Conservation (phyloP, 495 filamentous ascomycete genomes). For the Penicillium longicatenatum region DNA sequence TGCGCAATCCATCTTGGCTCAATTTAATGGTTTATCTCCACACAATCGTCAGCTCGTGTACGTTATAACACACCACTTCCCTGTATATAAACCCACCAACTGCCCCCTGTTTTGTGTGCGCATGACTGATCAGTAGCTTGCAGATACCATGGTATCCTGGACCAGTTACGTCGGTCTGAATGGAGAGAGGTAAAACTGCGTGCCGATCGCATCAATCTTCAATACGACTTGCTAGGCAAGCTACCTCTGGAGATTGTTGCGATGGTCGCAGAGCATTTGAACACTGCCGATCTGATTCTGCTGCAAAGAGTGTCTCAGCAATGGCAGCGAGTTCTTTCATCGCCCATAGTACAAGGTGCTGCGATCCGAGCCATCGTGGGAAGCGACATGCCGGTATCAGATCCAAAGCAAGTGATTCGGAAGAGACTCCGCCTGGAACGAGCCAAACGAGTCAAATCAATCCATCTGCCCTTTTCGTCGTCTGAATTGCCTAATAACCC, state of each 20-base stretch:
- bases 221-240: constrained; percentile 37
- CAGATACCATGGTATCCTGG: constrained; percentile 33
- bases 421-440: constrained; percentile 4
- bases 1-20: neutral
- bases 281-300: constrained; percentile 27
- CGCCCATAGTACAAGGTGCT: constrained; percentile 14
- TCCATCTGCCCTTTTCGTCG: neutral
- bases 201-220: constrained; percentile 22
- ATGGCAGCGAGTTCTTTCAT: constrained; percentile 37
- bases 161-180: constrained; percentile 33
- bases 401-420: constrained; percentile 1
- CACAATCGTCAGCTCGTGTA: neutral
- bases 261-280: constrained; percentile 25
- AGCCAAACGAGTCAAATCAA: constrained; percentile 9
- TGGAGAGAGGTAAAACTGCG: constrained; percentile 34
- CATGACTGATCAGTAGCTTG: neutral
- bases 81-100: neutral
- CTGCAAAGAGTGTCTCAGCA: constrained; percentile 36
- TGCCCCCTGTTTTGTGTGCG: neutral
- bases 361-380: constrained; percentile 18
- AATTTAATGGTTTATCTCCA: neutral
- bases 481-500: neutral
- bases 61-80: neutral
- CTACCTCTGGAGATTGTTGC: constrained; percentile 37
- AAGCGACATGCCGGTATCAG: neutral